phyloP scores from a whole-genome alignment of 106 monocot species.

The Triglochin maritima region DNA sequence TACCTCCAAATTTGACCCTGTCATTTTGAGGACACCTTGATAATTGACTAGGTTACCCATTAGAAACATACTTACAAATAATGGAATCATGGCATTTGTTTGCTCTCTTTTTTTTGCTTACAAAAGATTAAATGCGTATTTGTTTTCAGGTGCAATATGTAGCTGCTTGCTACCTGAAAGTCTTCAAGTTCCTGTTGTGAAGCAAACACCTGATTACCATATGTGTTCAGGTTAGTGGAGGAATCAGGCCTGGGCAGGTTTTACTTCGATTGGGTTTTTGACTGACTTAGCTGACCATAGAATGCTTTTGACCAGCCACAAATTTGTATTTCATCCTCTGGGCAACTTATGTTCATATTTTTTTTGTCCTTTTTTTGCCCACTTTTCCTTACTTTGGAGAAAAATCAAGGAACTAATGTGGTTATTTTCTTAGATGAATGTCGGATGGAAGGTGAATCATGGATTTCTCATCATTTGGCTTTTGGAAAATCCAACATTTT shows the following conservation, averaged over 20 bases:
- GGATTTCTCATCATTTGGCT: too few relatives aligned
- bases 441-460: too few relatives aligned
- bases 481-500: too few relatives aligned
- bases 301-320: too few relatives aligned
- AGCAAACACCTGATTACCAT: slow-evolving; percentile 65
- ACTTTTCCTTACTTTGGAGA: too few relatives aligned
- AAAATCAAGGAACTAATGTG: too few relatives aligned
- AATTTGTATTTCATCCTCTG: too few relatives aligned
- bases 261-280: not conserved
- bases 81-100: not conserved
- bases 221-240: slow-evolving; percentile 48
- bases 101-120: too few relatives aligned
- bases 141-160: slow-evolving; percentile 67
- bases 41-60: not conserved
- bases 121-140: not conserved
- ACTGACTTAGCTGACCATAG: not conserved
- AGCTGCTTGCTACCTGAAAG: slow-evolving; percentile 89
- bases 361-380: too few relatives aligned
- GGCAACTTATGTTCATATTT: too few relatives aligned
- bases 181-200: slow-evolving; percentile 51
- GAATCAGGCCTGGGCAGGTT: not conserved
- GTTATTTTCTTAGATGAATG: too few relatives aligned
- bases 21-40: not conserved
- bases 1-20: not conserved
- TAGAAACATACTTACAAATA: too few relatives aligned